phyloP scores from a whole-genome alignment of 805 yeast species.

The Candida piceae region DNA sequence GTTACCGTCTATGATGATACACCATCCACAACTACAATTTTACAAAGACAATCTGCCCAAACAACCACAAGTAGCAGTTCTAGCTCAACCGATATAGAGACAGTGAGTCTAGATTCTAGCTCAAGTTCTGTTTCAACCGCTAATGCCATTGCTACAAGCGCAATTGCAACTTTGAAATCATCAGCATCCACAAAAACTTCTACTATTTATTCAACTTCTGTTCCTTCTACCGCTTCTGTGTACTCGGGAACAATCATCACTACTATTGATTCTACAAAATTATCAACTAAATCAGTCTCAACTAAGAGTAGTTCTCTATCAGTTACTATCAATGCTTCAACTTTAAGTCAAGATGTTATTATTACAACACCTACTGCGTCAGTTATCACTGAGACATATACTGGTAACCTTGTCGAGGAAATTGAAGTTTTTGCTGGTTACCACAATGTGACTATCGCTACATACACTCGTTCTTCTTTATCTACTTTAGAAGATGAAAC shows the following conservation, averaged over 20 bases:
- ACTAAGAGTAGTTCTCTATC: slow-evolving; percentile 19
- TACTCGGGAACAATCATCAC: slow-evolving; percentile 9
- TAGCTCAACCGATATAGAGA: no score
- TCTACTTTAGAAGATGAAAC: not conserved
- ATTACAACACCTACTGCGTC: slow-evolving; percentile 3
- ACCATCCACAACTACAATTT: slow-evolving; percentile 8
- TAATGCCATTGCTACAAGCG: not conserved
- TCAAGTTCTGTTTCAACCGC: not conserved
- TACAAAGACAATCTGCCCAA: slow-evolving; percentile 10
- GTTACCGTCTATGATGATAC: slow-evolving; percentile 8
- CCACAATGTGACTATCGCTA: no score
- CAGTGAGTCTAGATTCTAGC: no score
- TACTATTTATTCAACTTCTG: slow-evolving; percentile 2
- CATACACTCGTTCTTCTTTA: slow-evolving; percentile 2
- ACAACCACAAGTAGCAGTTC: not conserved
- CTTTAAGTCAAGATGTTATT: slow-evolving; percentile 19
- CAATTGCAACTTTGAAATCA: slow-evolving; percentile 4
- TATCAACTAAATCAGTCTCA: not conserved
- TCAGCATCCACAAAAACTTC: slow-evolving; percentile 9
- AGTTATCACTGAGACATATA: not conserved
- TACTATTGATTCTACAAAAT: slow-evolving; percentile 1
- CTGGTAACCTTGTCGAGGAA: no score
- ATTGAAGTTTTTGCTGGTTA: no score
- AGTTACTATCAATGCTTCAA: slow-evolving; percentile 22
- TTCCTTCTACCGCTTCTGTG: slow-evolving; percentile 1